Evolutionary conservation across 441 rosid genomes (phyloP).

Genomic region (Theobroma grandiflorum): DNA sequence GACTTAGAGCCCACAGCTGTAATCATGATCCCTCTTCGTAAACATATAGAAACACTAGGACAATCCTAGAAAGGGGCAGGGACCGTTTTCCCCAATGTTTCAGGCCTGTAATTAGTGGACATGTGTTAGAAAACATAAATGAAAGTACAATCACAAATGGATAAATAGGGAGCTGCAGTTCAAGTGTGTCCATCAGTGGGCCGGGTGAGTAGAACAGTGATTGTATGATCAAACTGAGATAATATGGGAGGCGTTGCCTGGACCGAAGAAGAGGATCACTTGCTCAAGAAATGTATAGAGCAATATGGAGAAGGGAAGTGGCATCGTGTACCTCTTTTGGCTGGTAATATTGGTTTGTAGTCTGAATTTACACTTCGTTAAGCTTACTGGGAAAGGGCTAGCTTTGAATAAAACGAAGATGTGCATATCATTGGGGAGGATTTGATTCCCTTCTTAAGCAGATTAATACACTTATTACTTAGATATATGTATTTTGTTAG

Average conservation of each 20-base stretch:
- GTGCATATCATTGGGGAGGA: not conserved
- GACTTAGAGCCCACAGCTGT: not conserved
- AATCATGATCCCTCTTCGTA: constrained; percentile 29
- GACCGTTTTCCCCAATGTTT: constrained; percentile 29
- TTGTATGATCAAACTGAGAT: not conserved
- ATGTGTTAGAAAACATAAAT: not conserved
- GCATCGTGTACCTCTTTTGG: constrained; percentile 47
- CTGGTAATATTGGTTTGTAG: constrained; percentile 32
- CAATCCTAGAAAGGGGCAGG: constrained; percentile 30
- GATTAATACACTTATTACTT: no score
- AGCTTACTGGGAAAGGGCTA: not conserved
- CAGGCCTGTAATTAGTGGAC: not conserved
- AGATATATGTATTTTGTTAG: not conserved
- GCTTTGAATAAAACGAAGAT: not conserved
- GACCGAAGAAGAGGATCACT: constrained; percentile 56
- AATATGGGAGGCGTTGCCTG: constrained; percentile 57
- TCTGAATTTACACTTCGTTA: not conserved
- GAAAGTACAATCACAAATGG: constrained; percentile 2
- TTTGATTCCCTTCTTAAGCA: not conserved
- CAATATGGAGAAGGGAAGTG: constrained; percentile 55
- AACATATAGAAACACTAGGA: constrained; percentile 27
- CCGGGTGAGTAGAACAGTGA: not conserved
- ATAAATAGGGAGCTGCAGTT: constrained; percentile 3
- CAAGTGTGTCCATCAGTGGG: no score
- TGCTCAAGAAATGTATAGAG: constrained; percentile 51